Conservation (phyloP, 2,329 filamentous ascomycete genomes). For the Emergomyces orientalis region DNA sequence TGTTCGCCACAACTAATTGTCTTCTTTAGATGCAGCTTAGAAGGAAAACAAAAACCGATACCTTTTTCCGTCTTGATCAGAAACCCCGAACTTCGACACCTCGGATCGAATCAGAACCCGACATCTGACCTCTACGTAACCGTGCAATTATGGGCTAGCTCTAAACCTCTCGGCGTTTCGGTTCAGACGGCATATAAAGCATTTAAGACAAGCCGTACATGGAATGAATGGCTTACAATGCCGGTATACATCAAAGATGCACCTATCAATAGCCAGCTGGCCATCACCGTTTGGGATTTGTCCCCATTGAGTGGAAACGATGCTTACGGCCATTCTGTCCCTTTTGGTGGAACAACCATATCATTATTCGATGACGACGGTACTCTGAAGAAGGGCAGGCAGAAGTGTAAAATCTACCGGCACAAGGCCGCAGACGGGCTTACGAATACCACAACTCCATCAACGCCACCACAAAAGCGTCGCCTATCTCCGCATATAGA, state of each 20-base stretch:
- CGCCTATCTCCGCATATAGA: constrained; percentile 40
- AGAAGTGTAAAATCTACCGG: constrained; percentile 81
- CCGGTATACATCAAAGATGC: constrained; percentile 77
- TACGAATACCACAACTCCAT: constrained; percentile 68
- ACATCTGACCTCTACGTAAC: constrained; percentile 89
- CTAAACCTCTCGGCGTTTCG: constrained; percentile 85
- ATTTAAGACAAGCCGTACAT: constrained; percentile 63
- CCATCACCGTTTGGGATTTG: constrained; percentile 91
- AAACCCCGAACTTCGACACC: constrained; percentile 69
- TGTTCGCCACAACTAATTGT: background rate
- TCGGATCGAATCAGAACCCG: constrained; percentile 74
- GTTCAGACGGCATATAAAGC: constrained; percentile 88
- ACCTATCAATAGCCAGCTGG: constrained; percentile 71
- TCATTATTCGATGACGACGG: constrained; percentile 88
- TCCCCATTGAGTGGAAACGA: constrained; percentile 66
- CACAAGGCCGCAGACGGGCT: constrained; percentile 78
- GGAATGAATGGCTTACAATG: constrained; percentile 94
- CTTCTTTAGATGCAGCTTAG: constrained; percentile 55
- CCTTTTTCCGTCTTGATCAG: constrained; percentile 70
- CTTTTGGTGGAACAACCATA: constrained; percentile 90
- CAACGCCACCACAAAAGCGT: constrained; percentile 49
- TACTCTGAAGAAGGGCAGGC: constrained; percentile 79
- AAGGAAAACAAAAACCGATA: constrained; percentile 66
- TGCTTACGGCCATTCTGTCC: constrained; percentile 66
- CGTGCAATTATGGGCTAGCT: constrained; percentile 88